Conservation (phyloP, 2,329 filamentous ascomycete genomes). For the Hymenoscyphus repandus region DNA sequence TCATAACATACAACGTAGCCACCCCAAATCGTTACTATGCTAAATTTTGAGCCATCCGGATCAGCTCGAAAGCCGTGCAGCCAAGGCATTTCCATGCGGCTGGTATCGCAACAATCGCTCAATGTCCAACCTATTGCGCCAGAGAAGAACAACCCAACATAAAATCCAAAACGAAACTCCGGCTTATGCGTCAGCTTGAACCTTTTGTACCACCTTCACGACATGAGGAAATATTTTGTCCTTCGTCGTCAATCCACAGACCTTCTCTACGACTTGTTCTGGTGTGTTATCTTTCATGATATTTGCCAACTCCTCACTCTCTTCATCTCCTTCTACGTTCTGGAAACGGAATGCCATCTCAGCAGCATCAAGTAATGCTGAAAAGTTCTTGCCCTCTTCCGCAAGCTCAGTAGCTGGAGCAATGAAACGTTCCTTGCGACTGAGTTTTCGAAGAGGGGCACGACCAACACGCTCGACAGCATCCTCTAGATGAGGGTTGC, state of each 20-base stretch:
- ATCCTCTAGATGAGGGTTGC: slow-evolving; percentile 89
- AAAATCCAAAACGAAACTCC: slow-evolving; percentile 1
- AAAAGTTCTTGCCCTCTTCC: slow-evolving; percentile 68
- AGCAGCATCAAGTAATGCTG: slow-evolving; percentile 71
- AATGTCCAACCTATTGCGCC: slow-evolving; percentile 12
- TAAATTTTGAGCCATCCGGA: background rate
- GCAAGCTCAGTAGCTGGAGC: slow-evolving; percentile 86
- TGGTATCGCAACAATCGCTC: slow-evolving; percentile 9
- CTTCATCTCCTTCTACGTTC: slow-evolving; percentile 85
- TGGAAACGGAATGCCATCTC: slow-evolving; percentile 96
- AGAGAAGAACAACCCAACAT: slow-evolving; percentile 3
- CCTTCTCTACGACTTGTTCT: slow-evolving; percentile 69
- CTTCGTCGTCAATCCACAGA: slow-evolving; percentile 71
- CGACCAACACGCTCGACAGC: slow-evolving; percentile 92
- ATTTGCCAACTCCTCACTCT: slow-evolving; percentile 79
- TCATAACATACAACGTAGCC: no score
- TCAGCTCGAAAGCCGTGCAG: background rate
- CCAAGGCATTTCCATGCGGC: slow-evolving; percentile 1
- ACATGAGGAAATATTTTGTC: slow-evolving; percentile 77
- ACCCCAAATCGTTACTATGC: no score
- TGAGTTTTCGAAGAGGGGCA: slow-evolving; percentile 88
- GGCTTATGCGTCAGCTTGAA: slow-evolving; percentile 51
- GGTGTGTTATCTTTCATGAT: slow-evolving; percentile 72
- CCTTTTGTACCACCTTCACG: slow-evolving; percentile 73
- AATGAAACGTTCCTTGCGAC: slow-evolving; percentile 92